Evolutionary conservation across 192 early-diverging fungal genomes (phyloP).

Genomic region (Rhizophagus prolifer): DNA sequence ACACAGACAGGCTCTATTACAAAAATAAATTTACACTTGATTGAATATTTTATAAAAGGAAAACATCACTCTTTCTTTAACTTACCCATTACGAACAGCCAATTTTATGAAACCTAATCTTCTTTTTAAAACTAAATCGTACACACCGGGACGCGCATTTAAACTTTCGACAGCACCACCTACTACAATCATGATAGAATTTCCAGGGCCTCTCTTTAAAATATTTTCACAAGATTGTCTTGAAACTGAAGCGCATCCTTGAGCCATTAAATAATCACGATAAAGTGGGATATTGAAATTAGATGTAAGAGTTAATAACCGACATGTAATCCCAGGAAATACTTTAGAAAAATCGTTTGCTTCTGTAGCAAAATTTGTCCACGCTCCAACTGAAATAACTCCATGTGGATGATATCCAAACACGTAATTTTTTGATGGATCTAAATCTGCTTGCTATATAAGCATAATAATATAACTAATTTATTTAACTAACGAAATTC

Average conservation of each 20-base stretch:
- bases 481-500: background rate
- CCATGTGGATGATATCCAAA: slow-evolving; percentile 95
- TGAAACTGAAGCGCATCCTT: slow-evolving; percentile 77
- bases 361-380: slow-evolving; percentile 81
- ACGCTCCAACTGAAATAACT: slow-evolving; percentile 81
- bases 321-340: slow-evolving; percentile 79
- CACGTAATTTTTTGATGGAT: slow-evolving; percentile 81
- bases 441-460: slow-evolving; percentile 71
- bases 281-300: slow-evolving; percentile 87
- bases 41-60: background rate
- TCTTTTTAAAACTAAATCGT: slow-evolving; percentile 74
- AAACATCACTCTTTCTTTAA: background rate
- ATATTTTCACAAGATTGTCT: slow-evolving; percentile 75
- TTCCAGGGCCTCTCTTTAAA: slow-evolving; percentile 65
- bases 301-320: slow-evolving; percentile 76
- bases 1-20: slow-evolving; percentile 64
- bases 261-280: slow-evolving; percentile 77
- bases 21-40: background rate
- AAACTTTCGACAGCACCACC: slow-evolving; percentile 89
- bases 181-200: slow-evolving; percentile 79
- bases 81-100: slow-evolving; percentile 73
- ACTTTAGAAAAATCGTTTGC: slow-evolving; percentile 68
- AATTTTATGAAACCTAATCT: slow-evolving; percentile 89
- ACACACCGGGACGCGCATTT: slow-evolving; percentile 58
- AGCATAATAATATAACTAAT: slow-evolving; percentile 8